Conservation (phyloP, 768 basidiomycete genomes). For the Hericium coralloides region DNA sequence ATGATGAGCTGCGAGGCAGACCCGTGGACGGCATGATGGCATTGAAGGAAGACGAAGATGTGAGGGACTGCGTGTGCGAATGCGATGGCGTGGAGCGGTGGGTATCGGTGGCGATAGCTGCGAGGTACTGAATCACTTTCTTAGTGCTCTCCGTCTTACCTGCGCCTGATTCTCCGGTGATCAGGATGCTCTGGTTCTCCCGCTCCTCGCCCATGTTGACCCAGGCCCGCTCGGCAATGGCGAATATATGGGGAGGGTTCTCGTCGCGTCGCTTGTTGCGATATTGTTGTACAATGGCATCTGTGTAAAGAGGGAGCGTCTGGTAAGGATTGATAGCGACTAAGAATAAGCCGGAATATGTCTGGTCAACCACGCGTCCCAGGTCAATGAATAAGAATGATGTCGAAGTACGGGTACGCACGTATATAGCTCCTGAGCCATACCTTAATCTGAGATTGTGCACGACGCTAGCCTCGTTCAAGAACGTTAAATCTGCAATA, state of each 20-base stretch:
- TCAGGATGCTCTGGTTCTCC: conserved; percentile 95
- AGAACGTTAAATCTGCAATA: conserved; percentile 94
- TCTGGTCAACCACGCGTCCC: conserved; percentile 37
- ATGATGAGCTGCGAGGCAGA: conserved; percentile 57
- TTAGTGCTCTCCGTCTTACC: conserved; percentile 99
- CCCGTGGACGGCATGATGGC: conserved; percentile 55
- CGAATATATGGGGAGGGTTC: conserved; percentile 94
- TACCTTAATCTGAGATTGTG: conserved; percentile 92
- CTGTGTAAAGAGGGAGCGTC: conserved; percentile 82
- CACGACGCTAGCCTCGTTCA: conserved; percentile 99
- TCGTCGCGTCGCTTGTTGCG: conserved; percentile 83
- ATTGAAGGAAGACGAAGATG: conserved; percentile 37
- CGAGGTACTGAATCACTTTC: conserved; percentile 98
- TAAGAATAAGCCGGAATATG: conserved; percentile 92
- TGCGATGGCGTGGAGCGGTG: conserved; percentile 52
- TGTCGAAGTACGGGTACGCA: conserved; percentile 30
- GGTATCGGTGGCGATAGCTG: conserved; percentile 86
- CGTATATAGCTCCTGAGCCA: conserved; percentile 87
- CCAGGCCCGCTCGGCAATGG: conserved; percentile 97
- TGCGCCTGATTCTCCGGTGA: conserved; percentile 99
- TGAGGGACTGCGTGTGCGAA: conserved; percentile 56
- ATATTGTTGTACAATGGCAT: conserved; percentile 83
- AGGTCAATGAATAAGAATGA: background rate
- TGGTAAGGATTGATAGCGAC: conserved; percentile 99
- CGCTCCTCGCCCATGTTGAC: conserved; percentile 96